Percentiles rank a stretch among this genome's conserved stretches.
Conservation (phyloP, 2,329 filamentous ascomycete species). For the Arthroderma sp. region DNA sequence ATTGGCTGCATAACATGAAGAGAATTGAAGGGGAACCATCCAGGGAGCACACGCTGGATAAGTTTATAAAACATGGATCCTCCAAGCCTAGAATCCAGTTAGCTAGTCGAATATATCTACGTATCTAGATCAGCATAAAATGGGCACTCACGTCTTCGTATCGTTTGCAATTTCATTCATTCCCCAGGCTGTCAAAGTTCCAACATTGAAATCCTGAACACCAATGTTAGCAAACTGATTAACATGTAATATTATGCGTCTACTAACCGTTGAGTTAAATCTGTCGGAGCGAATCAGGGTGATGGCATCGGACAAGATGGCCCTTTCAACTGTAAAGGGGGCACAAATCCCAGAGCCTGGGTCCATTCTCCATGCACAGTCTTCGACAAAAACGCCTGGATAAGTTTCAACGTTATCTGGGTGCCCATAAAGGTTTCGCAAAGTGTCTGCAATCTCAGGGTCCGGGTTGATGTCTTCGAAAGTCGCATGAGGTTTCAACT, state of each 20-base stretch:
- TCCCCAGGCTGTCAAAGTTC: constrained; percentile 28
- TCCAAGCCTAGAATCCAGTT: constrained; percentile 16
- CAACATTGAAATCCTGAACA: constrained; percentile 12
- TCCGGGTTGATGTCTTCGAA: constrained; percentile 49
- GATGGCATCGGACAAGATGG: constrained; percentile 32
- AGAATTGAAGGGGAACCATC: constrained; percentile 16
- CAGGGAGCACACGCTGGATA: constrained; percentile 16
- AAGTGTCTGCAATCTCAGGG: constrained; percentile 39
- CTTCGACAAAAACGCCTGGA: constrained; percentile 46
- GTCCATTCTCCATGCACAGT: constrained; percentile 21
- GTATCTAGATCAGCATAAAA: constrained; percentile 4
- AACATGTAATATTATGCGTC: too few species aligned
- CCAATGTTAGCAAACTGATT: too few species aligned
- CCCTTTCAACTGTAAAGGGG: constrained; percentile 26
- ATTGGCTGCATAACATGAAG: constrained; percentile 13
- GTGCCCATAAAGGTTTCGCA: constrained; percentile 49
- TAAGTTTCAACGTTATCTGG: constrained; percentile 58
- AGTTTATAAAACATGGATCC: constrained; percentile 17
- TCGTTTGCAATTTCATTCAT: constrained; percentile 24
- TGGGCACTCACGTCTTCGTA: constrained; percentile 4
- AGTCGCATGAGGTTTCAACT: constrained; percentile 42
- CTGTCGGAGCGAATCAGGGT: constrained; percentile 30
- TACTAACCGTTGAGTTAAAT: constrained; percentile 21
- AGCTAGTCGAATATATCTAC: constrained; percentile 19
- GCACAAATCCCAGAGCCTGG: constrained; percentile 26